These are phyloP conservation scores for Aquilaria malaccensis DNA, from an alignment of 345 rosid species.

Conservation along the genomic window DNA sequence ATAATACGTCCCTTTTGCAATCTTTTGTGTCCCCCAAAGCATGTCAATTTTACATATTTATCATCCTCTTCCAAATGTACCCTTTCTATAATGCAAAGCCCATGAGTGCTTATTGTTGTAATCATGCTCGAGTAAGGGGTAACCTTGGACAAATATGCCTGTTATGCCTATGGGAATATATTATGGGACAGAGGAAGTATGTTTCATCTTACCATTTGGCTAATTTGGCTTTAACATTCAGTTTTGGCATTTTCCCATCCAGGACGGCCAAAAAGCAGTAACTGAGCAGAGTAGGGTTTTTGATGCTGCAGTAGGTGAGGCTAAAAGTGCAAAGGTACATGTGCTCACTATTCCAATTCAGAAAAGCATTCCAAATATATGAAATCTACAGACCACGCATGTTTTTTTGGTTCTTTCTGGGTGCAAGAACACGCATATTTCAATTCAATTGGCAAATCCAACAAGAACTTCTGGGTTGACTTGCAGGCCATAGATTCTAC, in stretches of 20 bases:
- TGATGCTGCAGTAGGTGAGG: constrained; percentile 40
- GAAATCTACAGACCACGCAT: background rate
- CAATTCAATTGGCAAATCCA: background rate
- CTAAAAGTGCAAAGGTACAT: constrained; percentile 46
- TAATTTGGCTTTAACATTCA: background rate
- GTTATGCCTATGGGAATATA: too few species aligned
- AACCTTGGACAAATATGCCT: too few species aligned
- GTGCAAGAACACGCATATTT: background rate
- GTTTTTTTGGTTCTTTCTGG: background rate
- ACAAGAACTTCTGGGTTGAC: constrained; percentile 4
- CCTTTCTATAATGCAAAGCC: too few species aligned
- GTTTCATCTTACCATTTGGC: too few species aligned
- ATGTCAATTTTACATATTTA: background rate
- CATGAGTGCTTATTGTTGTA: too few species aligned
- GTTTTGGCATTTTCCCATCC: constrained; percentile 9
- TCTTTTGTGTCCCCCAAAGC: too few species aligned
- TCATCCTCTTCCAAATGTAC: too few species aligned
- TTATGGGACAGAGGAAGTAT: too few species aligned
- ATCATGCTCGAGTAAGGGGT: too few species aligned
- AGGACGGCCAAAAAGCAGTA: constrained; percentile 52
- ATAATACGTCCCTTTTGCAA: too few species aligned
- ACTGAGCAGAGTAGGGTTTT: constrained; percentile 50
- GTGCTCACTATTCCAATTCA: background rate
- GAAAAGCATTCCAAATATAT: background rate
- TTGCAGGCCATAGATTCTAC: constrained; percentile 42